Conservation (phyloP, 371 early-diverging fungal genomes). For the Mucor sp. region DNA sequence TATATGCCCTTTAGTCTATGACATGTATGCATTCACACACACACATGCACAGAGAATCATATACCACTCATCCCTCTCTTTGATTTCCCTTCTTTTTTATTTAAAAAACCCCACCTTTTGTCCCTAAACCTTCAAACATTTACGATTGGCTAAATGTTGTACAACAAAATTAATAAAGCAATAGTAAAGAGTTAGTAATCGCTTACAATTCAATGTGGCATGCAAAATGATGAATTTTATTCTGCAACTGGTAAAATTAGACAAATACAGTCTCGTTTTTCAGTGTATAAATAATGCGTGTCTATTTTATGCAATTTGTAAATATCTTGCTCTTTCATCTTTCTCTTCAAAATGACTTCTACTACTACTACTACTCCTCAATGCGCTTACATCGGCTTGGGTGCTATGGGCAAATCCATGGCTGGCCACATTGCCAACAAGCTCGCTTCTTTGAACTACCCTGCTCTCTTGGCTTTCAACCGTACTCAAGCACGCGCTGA, state of each 20-base stretch:
- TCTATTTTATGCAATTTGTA: neutral
- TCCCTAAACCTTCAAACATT: neutral
- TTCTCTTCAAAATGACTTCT: constrained; percentile 12
- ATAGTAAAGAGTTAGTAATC: neutral
- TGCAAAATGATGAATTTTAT: neutral
- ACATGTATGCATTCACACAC: neutral
- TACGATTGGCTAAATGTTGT: constrained; percentile 1
- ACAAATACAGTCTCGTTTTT: neutral
- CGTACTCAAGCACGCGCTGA: constrained; percentile 50
- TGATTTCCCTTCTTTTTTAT: neutral
- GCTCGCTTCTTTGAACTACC: constrained; percentile 14
- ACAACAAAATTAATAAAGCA: constrained; percentile 2
- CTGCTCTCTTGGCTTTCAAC: constrained; percentile 51
- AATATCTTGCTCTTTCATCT: neutral
- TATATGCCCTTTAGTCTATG: neutral
- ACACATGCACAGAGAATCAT: neutral
- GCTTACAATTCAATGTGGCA: neutral
- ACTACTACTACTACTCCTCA: constrained; percentile 10
- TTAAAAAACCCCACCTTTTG: neutral
- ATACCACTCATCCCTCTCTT: constrained; percentile 9
- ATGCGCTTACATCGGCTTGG: constrained; percentile 59
- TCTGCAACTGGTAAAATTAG: neutral
- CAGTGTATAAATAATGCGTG: neutral
- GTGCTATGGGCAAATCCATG: constrained; percentile 56
- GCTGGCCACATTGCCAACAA: constrained; percentile 41